Conservation (phyloP, 2,329 filamentous ascomycete species). For the Podosphaera leucotricha region DNA sequence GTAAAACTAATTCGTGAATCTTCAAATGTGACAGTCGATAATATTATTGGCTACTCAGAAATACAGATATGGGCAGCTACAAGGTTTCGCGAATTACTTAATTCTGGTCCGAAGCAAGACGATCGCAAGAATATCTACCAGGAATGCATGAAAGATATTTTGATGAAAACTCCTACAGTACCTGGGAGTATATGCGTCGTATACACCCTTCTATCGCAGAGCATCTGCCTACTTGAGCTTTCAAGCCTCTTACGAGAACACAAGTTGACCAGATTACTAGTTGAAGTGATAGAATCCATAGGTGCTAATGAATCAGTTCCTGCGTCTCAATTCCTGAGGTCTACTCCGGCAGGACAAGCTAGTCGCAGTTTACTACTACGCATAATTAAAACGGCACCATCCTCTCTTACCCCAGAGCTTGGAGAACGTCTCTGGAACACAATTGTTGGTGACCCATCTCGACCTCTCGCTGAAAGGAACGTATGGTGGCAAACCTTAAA, state of each 20-base stretch:
- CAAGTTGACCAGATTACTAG: conserved; percentile 33
- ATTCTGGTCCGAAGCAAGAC: conserved; percentile 26
- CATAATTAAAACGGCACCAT: conserved; percentile 36
- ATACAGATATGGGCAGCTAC: conserved; percentile 39
- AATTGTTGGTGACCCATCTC: conserved; percentile 40
- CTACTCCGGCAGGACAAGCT: conserved; percentile 24
- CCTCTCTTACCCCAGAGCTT: conserved; percentile 35
- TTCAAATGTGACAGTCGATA: conserved; percentile 28
- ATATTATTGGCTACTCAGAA: conserved; percentile 32
- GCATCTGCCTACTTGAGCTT: conserved; percentile 27
- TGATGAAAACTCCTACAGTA: conserved; percentile 34
- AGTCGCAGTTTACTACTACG: conserved; percentile 32
- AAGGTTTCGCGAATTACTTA: conserved; percentile 36
- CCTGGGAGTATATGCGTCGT: conserved; percentile 53
- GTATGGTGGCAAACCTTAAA: conserved; percentile 47
- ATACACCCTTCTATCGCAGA: conserved; percentile 22
- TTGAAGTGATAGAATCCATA: conserved; percentile 36
- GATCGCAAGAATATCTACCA: conserved; percentile 39
- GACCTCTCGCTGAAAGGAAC: conserved; percentile 35
- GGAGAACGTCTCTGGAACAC: conserved; percentile 46
- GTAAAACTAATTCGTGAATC: conserved; percentile 52
- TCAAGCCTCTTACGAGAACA: conserved; percentile 34
- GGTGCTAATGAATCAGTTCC: conserved; percentile 7
- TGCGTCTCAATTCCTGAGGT: conserved; percentile 10
- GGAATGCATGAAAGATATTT: conserved; percentile 45